Evolutionary conservation across 306 rosid genomes (phyloP).

Genomic region (Begonia masoniana): DNA sequence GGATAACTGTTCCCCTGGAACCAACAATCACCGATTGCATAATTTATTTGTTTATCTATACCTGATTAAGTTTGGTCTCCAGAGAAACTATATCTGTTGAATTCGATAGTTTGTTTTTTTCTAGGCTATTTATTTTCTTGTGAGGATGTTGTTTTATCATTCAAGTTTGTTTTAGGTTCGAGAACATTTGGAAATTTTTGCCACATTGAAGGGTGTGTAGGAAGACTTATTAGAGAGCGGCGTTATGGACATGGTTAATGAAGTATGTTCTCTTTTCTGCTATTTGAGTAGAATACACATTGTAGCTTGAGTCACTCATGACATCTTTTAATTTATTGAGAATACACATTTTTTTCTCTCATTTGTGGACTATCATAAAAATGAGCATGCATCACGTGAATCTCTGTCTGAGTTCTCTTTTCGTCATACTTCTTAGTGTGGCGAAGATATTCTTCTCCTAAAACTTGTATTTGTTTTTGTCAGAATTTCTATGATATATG

Average conservation of each 20-base stretch:
- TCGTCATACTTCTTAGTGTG: too few relatives aligned
- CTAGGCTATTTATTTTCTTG: constrained; percentile 10
- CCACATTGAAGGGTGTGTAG: constrained; percentile 70
- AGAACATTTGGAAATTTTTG: constrained; percentile 92
- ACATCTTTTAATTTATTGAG: too few relatives aligned
- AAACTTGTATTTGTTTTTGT: not conserved
- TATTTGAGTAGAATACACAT: too few relatives aligned
- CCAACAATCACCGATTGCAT: too few relatives aligned
- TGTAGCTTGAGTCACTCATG: too few relatives aligned
- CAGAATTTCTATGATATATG: not conserved
- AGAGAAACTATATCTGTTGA: not conserved
- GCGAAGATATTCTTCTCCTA: too few relatives aligned
- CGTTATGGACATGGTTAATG: constrained; percentile 72
- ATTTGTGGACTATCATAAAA: too few relatives aligned
- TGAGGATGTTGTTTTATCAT: constrained; percentile 41
- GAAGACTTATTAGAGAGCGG: constrained; percentile 48
- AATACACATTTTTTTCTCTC: too few relatives aligned
- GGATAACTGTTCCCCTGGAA: too few relatives aligned
- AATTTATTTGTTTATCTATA: too few relatives aligned
- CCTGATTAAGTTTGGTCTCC: not conserved
- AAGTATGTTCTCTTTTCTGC: constrained; percentile 36
- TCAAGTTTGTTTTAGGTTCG: constrained; percentile 55
- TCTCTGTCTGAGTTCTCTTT: too few relatives aligned
- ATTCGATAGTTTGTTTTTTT: not conserved
- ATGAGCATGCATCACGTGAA: too few relatives aligned